Evolutionary conservation across 495 filamentous ascomycete species (phyloP).

Genomic region (Platismatia glauca): DNA sequence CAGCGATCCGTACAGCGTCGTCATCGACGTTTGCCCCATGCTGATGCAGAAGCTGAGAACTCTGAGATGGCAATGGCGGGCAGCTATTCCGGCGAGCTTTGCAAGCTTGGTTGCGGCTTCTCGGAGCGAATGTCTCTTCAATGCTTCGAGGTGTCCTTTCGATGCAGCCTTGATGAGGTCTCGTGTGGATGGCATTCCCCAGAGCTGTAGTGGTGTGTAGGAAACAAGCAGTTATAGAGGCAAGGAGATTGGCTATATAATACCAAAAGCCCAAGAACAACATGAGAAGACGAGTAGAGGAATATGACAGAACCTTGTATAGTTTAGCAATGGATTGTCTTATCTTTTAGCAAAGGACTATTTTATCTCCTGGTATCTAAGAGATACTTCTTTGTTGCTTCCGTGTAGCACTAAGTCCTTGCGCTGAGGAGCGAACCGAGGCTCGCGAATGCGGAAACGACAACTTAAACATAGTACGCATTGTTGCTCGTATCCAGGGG

Average conservation of each 20-base stretch:
- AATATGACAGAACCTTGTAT: neutral
- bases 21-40: neutral
- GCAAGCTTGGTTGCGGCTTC: neutral
- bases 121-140: neutral
- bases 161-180: neutral
- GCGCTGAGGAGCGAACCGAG: neutral
- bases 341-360: too few species aligned
- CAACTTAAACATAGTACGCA: neutral
- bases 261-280: neutral
- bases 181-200: neutral
- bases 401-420: neutral
- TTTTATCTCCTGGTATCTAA: too few species aligned
- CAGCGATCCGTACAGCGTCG: neutral
- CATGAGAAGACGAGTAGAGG: neutral
- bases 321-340: too few species aligned
- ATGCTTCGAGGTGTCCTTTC: neutral
- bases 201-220: too few species aligned
- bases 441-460: neutral
- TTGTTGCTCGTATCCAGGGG: neutral
- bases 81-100: neutral
- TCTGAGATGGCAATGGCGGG: neutral
- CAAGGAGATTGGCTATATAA: neutral
- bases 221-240: neutral
- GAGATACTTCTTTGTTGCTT: neutral
- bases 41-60: neutral